Conservation (phyloP, 179 eudicot species). For the Beta corolliflora region DNA sequence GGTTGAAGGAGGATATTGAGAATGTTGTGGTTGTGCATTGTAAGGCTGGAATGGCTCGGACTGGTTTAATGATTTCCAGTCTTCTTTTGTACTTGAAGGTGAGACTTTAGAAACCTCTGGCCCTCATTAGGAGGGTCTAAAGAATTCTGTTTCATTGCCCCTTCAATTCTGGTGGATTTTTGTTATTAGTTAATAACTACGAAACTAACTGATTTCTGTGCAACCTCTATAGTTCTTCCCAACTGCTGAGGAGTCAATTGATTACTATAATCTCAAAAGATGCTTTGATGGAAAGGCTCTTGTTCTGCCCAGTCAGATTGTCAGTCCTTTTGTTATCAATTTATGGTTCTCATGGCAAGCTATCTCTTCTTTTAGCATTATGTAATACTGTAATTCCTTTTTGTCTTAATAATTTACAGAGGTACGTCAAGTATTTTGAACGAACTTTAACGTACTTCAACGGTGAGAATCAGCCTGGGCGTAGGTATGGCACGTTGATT, state of each 20-base stretch:
- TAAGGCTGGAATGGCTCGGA: conserved; percentile 99
- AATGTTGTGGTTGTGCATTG: conserved; percentile 98
- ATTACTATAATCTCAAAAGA: conserved; percentile 91
- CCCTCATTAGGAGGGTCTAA: conserved; percentile 4
- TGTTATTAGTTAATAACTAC: background rate
- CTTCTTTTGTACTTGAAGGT: conserved; percentile 92
- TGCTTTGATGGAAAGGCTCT: conserved; percentile 94
- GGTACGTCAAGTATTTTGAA: conserved; percentile 95
- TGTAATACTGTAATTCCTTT: conserved; percentile 12
- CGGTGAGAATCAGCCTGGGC: conserved; percentile 91
- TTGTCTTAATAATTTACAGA: conserved; percentile 37
- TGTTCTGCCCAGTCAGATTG: conserved; percentile 99
- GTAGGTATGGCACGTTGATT: conserved; percentile 56
- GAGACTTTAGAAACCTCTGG: conserved; percentile 20
- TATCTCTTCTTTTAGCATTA: conserved; percentile 6
- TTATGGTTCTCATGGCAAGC: conserved; percentile 4
- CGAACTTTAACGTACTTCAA: conserved; percentile 72
- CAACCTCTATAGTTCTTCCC: conserved; percentile 77
- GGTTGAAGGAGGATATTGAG: conserved; percentile 98
- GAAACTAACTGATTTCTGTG: conserved; percentile 17
- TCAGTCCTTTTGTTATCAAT: conserved; percentile 38
- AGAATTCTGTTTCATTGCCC: background rate
- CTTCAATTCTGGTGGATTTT: conserved; percentile 6
- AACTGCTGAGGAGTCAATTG: conserved; percentile 96
- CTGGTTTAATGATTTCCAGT: conserved; percentile 95